Percentiles rank a stretch among this genome's conserved stretches.
Conservation (phyloP, 371 early-diverging fungal species). For the Lichtheimia ramosa region DNA sequence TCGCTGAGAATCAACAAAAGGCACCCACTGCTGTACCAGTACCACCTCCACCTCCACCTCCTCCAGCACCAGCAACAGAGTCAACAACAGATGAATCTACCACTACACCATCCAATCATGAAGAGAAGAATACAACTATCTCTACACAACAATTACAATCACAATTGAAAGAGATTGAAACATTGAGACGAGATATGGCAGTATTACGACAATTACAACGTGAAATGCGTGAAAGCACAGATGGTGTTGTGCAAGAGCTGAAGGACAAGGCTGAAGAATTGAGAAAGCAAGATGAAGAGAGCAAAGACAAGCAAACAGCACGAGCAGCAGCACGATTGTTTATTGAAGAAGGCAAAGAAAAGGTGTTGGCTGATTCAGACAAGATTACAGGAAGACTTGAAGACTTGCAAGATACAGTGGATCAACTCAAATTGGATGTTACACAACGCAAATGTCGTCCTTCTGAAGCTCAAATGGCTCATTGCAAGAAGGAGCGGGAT, state of each 20-base stretch:
- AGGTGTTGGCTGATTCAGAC: conserved; percentile 61
- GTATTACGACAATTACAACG: conserved; percentile 62
- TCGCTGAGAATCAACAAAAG: conserved; percentile 8
- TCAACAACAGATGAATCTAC: neutral
- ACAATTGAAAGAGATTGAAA: conserved; percentile 34
- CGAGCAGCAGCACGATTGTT: conserved; percentile 32
- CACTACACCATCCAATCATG: neutral
- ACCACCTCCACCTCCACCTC: neutral
- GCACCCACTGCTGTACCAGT: neutral
- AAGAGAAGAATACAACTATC: neutral
- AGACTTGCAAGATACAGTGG: conserved; percentile 71
- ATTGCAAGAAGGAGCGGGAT: conserved; percentile 59
- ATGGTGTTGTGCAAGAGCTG: conserved; percentile 37
- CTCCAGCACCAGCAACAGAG: conserved; percentile 4
- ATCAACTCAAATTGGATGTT: conserved; percentile 78
- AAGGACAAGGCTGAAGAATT: conserved; percentile 42
- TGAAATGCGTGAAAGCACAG: conserved; percentile 53
- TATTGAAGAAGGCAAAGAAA: conserved; percentile 69
- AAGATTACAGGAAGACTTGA: conserved; percentile 65
- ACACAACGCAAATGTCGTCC: conserved; percentile 74
- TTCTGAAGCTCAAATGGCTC: conserved; percentile 59
- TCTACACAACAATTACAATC: conserved; percentile 14
- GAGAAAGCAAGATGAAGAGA: conserved; percentile 33
- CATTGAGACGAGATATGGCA: conserved; percentile 51
- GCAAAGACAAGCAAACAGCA: conserved; percentile 29